Percentiles rank a stretch among this genome's conserved stretches.
Conservation (phyloP, 495 filamentous ascomycete genomes). For the Penicillium paxilli region DNA sequence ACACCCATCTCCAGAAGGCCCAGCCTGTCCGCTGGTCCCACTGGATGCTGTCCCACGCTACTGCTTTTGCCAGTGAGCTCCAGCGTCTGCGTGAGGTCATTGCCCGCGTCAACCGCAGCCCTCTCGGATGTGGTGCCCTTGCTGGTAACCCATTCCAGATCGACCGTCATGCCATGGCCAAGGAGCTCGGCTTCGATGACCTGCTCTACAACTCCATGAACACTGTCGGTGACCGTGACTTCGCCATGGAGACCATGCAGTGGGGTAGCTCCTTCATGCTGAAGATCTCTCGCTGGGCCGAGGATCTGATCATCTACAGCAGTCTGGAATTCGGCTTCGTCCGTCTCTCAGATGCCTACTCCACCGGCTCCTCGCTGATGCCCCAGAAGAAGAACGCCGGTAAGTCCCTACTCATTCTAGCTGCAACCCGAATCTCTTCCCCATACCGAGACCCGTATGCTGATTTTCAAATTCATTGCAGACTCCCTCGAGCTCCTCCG, state of each 20-base stretch:
- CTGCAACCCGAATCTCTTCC: too few relatives aligned
- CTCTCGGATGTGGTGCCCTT: conserved; percentile 82
- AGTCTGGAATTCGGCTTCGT: conserved; percentile 82
- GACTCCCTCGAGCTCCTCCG: conserved; percentile 86
- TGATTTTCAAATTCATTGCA: conserved; percentile 41
- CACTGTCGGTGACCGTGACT: conserved; percentile 83
- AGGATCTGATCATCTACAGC: conserved; percentile 89
- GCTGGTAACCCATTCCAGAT: conserved; percentile 92
- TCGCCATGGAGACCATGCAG: conserved; percentile 87
- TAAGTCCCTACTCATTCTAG: too few relatives aligned
- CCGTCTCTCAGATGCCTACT: conserved; percentile 80
- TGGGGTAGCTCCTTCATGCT: conserved; percentile 84
- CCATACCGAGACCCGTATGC: too few relatives aligned
- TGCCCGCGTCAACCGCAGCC: conserved; percentile 72
- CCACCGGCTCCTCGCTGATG: conserved; percentile 83
- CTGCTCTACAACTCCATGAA: conserved; percentile 83
- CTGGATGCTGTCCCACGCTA: conserved; percentile 79
- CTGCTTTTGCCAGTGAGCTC: conserved; percentile 74
- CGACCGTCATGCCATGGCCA: conserved; percentile 83
- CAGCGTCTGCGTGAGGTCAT: conserved; percentile 76
- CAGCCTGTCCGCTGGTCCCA: conserved; percentile 90
- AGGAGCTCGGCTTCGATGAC: conserved; percentile 84
- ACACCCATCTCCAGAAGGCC: conserved; percentile 91
- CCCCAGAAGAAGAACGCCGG: conserved; percentile 76
- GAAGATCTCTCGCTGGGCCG: conserved; percentile 83